Evolutionary conservation across 805 yeast species (phyloP).

Genomic region (Ogataea dorogensis): DNA sequence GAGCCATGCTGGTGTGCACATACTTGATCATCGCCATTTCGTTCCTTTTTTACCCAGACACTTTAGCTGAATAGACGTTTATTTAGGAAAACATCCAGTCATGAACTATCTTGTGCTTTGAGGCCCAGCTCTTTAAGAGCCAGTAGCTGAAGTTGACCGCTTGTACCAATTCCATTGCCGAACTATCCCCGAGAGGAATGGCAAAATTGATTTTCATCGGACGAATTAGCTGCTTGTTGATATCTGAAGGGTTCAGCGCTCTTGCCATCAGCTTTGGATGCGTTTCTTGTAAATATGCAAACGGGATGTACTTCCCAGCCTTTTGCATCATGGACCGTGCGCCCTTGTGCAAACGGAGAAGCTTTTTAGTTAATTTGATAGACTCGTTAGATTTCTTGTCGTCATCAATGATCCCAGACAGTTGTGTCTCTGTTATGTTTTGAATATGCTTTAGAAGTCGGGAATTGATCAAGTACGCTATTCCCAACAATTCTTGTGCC

Average conservation of each 20-base stretch:
- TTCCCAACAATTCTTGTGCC: conserved; percentile 7
- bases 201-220: conserved; percentile 11
- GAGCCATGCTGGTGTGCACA: conserved; percentile 85
- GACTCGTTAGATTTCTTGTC: conserved; percentile 3
- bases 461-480: conserved; percentile 14
- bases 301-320: conserved; percentile 20
- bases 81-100: conserved; percentile 15
- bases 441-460: conserved; percentile 9
- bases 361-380: conserved; percentile 11
- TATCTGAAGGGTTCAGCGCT: conserved; percentile 6
- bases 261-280: conserved; percentile 17
- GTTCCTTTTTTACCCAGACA: conserved; percentile 83
- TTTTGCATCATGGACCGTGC: conserved; percentile 12
- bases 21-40: conserved; percentile 86
- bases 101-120: conserved; percentile 11
- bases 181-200: conserved; percentile 10
- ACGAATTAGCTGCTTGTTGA: conserved; percentile 3
- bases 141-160: conserved; percentile 25
- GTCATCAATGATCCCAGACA: conserved; percentile 6
- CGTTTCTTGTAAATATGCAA: conserved; percentile 11
- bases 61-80: conserved; percentile 20
- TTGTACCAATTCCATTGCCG: conserved; percentile 9
- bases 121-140: conserved; percentile 24
- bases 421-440: conserved; percentile 4
- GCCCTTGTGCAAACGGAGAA: conserved; percentile 17